Evolutionary conservation across 371 early-diverging fungal species (phyloP).

Genomic region (Mucor indicus): DNA sequence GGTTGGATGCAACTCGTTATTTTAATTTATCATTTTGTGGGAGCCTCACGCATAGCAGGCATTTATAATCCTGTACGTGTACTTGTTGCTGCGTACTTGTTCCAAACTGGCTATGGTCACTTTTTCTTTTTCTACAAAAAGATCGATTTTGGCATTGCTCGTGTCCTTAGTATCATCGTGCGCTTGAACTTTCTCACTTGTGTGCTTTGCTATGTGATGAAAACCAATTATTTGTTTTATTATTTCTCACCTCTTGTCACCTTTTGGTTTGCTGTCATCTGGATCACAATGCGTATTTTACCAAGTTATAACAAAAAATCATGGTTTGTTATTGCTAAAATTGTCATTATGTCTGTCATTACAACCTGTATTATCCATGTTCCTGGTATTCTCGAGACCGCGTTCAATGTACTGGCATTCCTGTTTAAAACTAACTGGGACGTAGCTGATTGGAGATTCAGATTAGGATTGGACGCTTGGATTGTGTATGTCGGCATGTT

Average conservation of each 20-base stretch:
- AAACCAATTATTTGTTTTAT: slow-evolving; percentile 66
- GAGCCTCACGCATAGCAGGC: slow-evolving; percentile 58
- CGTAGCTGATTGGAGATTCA: slow-evolving; percentile 64
- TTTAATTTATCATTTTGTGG: slow-evolving; percentile 70
- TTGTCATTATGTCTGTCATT: slow-evolving; percentile 35
- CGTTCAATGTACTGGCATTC: slow-evolving; percentile 32
- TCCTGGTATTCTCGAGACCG: slow-evolving; percentile 38
- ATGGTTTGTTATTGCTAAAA: slow-evolving; percentile 48
- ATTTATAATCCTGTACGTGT: slow-evolving; percentile 71
- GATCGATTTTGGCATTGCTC: slow-evolving; percentile 58
- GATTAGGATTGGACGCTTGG: slow-evolving; percentile 58
- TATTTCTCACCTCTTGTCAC: slow-evolving; percentile 76
- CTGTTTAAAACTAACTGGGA: slow-evolving; percentile 56
- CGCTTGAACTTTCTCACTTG: slow-evolving; percentile 70
- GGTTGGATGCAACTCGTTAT: slow-evolving; percentile 85
- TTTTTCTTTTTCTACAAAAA: slow-evolving; percentile 69
- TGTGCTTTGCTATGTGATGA: slow-evolving; percentile 63
- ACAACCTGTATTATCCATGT: slow-evolving; percentile 38
- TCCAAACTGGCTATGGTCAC: slow-evolving; percentile 82
- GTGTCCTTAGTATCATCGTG: slow-evolving; percentile 60
- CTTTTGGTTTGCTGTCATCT: slow-evolving; percentile 69
- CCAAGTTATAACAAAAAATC: slow-evolving; percentile 42
- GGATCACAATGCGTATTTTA: slow-evolving; percentile 59
- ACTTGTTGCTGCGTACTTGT: slow-evolving; percentile 73
- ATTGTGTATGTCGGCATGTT: slow-evolving; percentile 63